phyloP scores from a whole-genome alignment of 2,329 filamentous ascomycete genomes.

The Xylariaceae sp. region DNA sequence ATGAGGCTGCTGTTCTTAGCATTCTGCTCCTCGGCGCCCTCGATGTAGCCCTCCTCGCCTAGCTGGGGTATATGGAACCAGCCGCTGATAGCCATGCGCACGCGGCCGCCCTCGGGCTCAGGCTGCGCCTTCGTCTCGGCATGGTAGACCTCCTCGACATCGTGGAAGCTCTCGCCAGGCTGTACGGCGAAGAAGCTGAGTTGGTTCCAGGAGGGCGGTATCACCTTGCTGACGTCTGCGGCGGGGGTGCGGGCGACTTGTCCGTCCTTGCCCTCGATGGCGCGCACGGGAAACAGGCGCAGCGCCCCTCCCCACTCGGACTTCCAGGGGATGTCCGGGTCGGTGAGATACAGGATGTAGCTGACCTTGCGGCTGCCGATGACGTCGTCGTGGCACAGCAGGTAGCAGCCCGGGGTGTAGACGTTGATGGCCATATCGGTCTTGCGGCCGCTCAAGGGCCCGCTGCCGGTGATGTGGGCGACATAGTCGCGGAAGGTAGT shows the following conservation, averaged over 20 bases:
- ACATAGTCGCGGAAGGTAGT: conserved; percentile 84
- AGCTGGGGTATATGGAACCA: conserved; percentile 98
- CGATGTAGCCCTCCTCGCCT: conserved; percentile 86
- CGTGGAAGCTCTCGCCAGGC: conserved; percentile 97
- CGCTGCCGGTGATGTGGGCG: conserved; percentile 78
- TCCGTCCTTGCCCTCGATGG: conserved; percentile 63
- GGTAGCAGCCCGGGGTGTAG: conserved; percentile 92
- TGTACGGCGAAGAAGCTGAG: conserved; percentile 97
- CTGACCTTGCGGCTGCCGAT: conserved; percentile 95
- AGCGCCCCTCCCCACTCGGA: conserved; percentile 89
- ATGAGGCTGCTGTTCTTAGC: conserved; percentile 87
- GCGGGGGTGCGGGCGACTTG: conserved; percentile 74
- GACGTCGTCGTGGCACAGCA: conserved; percentile 96
- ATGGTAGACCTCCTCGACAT: conserved; percentile 96
- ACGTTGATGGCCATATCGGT: conserved; percentile 99
- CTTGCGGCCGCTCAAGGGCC: conserved; percentile 84
- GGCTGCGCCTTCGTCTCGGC: conserved; percentile 56
- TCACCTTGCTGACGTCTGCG: conserved; percentile 73
- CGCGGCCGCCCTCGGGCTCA: conserved; percentile 66
- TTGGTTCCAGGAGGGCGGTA: conserved; percentile 96
- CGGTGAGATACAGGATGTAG: conserved; percentile 94
- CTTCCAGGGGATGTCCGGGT: conserved; percentile 88
- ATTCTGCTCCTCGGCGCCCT: conserved; percentile 82
- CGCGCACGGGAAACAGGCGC: conserved; percentile 73
- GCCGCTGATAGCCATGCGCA: conserved; percentile 96